Conservation (phyloP, 129 eudicot species). For the Pulicaria dysenterica region DNA sequence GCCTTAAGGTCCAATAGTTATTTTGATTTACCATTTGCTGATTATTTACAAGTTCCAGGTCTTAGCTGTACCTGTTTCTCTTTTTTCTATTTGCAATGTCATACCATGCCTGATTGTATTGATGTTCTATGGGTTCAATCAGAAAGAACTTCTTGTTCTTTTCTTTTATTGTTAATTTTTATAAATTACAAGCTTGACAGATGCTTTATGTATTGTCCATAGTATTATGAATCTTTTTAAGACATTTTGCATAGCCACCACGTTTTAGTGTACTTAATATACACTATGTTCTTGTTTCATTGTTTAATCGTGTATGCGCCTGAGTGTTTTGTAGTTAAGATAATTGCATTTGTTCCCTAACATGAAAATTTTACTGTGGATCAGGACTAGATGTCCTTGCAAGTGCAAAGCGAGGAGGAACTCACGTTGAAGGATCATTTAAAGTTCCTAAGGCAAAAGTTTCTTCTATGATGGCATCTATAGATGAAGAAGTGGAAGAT, state of each 20-base stretch:
- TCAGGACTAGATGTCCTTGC: slow-evolving; percentile 87
- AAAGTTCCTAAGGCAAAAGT: slow-evolving; percentile 67
- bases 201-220: not conserved
- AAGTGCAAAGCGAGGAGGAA: slow-evolving; percentile 48
- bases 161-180: not conserved
- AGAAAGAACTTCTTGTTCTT: too few species aligned
- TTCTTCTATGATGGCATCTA: slow-evolving; percentile 57
- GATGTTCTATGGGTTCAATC: too few species aligned
- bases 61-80: too few species aligned
- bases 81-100: too few species aligned
- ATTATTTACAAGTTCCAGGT: too few species aligned
- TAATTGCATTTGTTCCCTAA: not conserved
- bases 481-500: slow-evolving; percentile 61
- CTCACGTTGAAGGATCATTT: slow-evolving; percentile 57
- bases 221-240: not conserved
- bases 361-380: not conserved
- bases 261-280: too few species aligned
- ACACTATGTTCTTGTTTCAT: not conserved
- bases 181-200: not conserved
- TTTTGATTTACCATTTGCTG: too few species aligned
- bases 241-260: not conserved
- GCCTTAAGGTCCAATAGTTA: too few species aligned
- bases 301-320: not conserved
- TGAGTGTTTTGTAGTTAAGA: not conserved
- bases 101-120: too few species aligned